Percentiles rank a stretch among this genome's conserved stretches.
phyloP scores from a whole-genome alignment of 2,329 filamentous ascomycete genomes.

The Xylariaceae sp. region DNA sequence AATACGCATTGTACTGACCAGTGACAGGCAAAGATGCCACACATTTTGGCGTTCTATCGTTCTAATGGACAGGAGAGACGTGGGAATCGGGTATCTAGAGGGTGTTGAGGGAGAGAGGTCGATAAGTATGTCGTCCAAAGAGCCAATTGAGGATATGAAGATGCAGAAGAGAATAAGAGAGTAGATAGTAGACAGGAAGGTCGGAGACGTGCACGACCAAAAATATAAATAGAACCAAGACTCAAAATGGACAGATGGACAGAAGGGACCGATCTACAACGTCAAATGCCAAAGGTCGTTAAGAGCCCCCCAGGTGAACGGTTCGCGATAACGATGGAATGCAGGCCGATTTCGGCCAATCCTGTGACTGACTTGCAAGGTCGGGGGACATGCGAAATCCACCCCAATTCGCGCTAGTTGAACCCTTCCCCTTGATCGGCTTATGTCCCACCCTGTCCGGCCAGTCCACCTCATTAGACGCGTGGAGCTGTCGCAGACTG shows the following conservation, averaged over 20 bases:
- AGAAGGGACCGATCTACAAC: neutral
- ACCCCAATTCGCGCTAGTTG: neutral
- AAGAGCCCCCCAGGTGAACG: neutral
- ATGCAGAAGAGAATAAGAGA: too few relatives aligned
- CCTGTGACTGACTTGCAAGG: conserved; percentile 8
- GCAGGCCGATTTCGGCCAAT: conserved; percentile 20
- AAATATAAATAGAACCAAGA: neutral
- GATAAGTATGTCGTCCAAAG: too few relatives aligned
- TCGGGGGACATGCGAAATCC: too few relatives aligned
- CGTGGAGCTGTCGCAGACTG: too few relatives aligned
- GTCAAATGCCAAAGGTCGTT: too few relatives aligned
- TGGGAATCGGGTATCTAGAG: too few relatives aligned
- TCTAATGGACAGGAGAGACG: neutral
- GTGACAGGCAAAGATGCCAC: conserved; percentile 96
- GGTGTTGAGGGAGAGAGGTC: too few relatives aligned
- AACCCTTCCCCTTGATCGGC: neutral
- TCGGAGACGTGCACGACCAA: too few relatives aligned
- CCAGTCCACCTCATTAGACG: neutral
- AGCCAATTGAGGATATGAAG: too few relatives aligned
- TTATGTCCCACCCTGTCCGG: neutral
- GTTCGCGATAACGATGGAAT: conserved; percentile 12
- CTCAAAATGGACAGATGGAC: neutral
- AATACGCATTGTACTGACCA: conserved; percentile 53
- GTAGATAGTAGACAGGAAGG: too few relatives aligned
- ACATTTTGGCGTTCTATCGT: conserved; percentile 57